Base-by-base conservation (phyloP, 2,329 filamentous ascomycete genomes). In the Neofusicoccum sp. region DNA sequence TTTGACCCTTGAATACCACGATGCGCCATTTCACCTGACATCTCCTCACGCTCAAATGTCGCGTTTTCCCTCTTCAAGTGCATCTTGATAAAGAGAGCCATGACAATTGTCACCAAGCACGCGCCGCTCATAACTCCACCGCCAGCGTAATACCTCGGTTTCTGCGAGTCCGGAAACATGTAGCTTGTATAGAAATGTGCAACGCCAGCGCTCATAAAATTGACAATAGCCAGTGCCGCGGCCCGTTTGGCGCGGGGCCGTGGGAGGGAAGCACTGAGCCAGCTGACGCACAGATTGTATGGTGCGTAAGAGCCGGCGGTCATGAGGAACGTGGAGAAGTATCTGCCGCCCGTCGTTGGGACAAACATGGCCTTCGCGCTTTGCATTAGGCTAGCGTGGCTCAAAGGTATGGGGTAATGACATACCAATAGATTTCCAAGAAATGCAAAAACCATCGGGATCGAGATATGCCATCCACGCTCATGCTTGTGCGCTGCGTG, bases 251-350 rank as follows among this genome's bases (percentile, higher is more conserved):
- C 61, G 4, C 48, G 37, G 7, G 65, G 64, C 6, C 56, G 56
- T 9, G 56, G 61, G 14, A 65, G 34, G n/a, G 22, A 31, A 28
- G 36, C 12, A 5, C 29, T 33, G n/a, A 48, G 16, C 34, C 37
- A 62, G 34, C 31, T 28, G 22, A 45, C 44, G 34, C 62, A 54
- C n/a, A 50, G 29, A 31, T 36, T 62, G 43, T 49, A 63, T 52
- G 47, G 56, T 45, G 16, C 58, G 44, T 44, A 64, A 39, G 22
- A 43, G 45, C 59, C 41, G 43, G 29, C 14, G 41, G 56, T 54
- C 59, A 75, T 73, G 6, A 76, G 66, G 39, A 74, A 68, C 60
- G 73, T 69, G 50, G 71, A 66, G 49, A 73, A 66, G 61, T 74
- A 74, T 14, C 74, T 69, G 7, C 69, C 71, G 12, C 66, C 70